Conservation (phyloP, 805 yeast genomes). For the Alloascoidea africana region DNA sequence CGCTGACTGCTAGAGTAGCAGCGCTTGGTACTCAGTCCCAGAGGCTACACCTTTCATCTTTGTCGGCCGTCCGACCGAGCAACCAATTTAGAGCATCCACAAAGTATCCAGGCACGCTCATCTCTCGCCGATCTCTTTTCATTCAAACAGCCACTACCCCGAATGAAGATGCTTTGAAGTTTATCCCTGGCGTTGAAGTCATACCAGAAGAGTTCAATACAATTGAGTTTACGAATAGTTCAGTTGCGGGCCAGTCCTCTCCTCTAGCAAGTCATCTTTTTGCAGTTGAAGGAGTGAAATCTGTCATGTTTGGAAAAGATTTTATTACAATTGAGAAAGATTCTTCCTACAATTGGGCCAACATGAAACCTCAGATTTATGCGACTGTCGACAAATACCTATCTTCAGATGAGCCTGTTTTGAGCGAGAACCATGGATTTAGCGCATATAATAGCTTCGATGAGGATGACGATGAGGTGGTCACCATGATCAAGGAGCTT, state of each 20-base stretch:
- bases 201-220: slow-evolving; percentile 46
- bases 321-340: slow-evolving; percentile 71
- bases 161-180: slow-evolving; percentile 74
- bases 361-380: slow-evolving; percentile 48
- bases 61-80: no score
- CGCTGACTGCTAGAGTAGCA: no score
- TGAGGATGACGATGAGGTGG: slow-evolving; percentile 68
- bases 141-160: slow-evolving; percentile 83
- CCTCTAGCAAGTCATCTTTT: slow-evolving; percentile 69
- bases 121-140: slow-evolving; percentile 25
- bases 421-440: slow-evolving; percentile 23
- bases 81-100: no score
- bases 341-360: slow-evolving; percentile 49
- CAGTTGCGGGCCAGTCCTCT: slow-evolving; percentile 52
- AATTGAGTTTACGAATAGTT: slow-evolving; percentile 54
- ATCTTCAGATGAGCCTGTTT: slow-evolving; percentile 35
- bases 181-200: slow-evolving; percentile 60
- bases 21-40: no score
- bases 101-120: no score
- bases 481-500: slow-evolving; percentile 80
- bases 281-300: slow-evolving; percentile 57
- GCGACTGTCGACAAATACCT: slow-evolving; percentile 29
- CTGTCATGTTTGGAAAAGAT: slow-evolving; percentile 70
- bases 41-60: no score
- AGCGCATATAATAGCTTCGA: background rate